Evolutionary conservation across 139 green algal genomes (phyloP), one percentile per base, ranked within the genome.

Genomic region (Chlorella ohadii): DNA sequence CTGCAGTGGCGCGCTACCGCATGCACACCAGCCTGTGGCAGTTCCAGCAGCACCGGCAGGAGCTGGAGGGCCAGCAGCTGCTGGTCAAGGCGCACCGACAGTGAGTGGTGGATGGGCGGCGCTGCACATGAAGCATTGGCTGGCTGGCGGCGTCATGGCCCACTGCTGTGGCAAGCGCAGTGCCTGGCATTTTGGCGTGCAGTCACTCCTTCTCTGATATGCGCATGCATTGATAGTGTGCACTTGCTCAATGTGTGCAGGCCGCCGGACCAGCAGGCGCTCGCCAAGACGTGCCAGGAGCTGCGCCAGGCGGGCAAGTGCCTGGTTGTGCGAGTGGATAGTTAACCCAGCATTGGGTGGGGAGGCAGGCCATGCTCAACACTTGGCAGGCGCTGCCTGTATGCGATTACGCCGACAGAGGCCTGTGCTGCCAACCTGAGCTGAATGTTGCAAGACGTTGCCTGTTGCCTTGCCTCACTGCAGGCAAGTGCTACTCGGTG

Each of bases 41-140:
- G 59, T 82, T 56, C 38, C 25, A 44, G 59, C 11, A 59, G 57
- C 76, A 82, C 27, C 36, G n/a, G 4, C 51, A 23, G 33, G 59
- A 71, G 76, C 76, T 82, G 59, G 23, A 27, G 19, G 31, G 23
- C 36, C 76, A 82, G 59, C 56, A 56, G 31, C 36, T 82, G 76
- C 76, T 82, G 76, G 23, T 82, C 57, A 82, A 82, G 76, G 55
- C 76, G 25, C 76, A 59, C 12, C 47, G 38, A 4, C 57, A 3
- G 76, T 72, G 59, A 82, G 76, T 31, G 28, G 23, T 12, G 25
- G 31, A 1, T 7, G 28, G 28, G 31, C 7, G 31, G 15, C 28
- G 20, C 39, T 16, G 44, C 7, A 9, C 4, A 9, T 64, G 57
- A 9, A 28, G 57, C 7, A 33, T 12, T 12, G 33, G 9, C 9